Conservation (phyloP, 2,329 filamentous ascomycete species). For the Phaeomoniella chlamydospora region DNA sequence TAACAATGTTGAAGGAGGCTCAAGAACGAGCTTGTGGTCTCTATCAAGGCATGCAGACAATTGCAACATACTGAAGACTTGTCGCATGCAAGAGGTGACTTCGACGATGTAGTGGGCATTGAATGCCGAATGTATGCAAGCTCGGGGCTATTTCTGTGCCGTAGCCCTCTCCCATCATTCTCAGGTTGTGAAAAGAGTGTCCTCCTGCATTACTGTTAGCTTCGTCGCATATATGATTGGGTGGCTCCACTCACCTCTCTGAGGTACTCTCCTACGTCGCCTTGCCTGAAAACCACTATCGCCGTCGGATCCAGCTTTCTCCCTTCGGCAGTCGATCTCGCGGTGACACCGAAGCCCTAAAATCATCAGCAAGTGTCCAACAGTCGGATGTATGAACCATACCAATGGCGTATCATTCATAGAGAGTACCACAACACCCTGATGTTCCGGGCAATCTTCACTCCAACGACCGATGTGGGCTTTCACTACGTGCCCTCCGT, state of each 20-base stretch:
- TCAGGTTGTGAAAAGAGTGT: slow-evolving; percentile 47
- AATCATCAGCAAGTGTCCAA: slow-evolving; percentile 2
- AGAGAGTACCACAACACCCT: slow-evolving; percentile 75
- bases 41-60: too few species aligned
- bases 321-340: slow-evolving; percentile 72
- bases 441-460: slow-evolving; percentile 86
- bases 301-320: slow-evolving; percentile 78
- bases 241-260: slow-evolving; percentile 43
- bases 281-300: slow-evolving; percentile 79
- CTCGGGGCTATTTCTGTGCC: too few species aligned
- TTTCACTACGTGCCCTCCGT: slow-evolving; percentile 80
- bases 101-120: too few species aligned
- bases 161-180: too few species aligned
- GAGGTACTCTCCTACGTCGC: slow-evolving; percentile 88
- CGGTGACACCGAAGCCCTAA: slow-evolving; percentile 80
- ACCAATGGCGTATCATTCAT: slow-evolving; percentile 79
- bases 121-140: too few species aligned
- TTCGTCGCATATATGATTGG: slow-evolving; percentile 7
- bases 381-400: slow-evolving; percentile 11
- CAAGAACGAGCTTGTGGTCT: too few species aligned
- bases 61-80: too few species aligned
- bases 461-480: slow-evolving; percentile 72
- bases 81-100: too few species aligned
- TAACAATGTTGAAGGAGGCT: too few species aligned
- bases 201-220: slow-evolving; percentile 27